Conservation (phyloP, 441 rosid genomes). For the Aquilaria agallochum region DNA sequence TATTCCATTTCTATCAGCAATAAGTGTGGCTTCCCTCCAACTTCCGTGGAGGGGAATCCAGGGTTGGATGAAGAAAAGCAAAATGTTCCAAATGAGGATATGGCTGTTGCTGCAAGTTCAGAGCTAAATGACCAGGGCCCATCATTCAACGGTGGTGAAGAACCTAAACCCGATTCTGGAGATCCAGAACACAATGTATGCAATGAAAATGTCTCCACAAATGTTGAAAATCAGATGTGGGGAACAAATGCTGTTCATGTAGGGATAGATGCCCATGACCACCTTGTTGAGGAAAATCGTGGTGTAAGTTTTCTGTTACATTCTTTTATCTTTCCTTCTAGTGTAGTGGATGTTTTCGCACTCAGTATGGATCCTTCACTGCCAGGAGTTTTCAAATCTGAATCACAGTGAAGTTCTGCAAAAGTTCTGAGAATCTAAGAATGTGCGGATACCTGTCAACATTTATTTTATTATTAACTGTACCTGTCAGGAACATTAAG, state of each 20-base stretch:
- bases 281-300: conserved; percentile 27
- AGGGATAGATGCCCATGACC: conserved; percentile 29
- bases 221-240: conserved; percentile 25
- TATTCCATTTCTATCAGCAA: conserved; percentile 23
- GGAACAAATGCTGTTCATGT: conserved; percentile 38
- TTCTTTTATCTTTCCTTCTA: conserved; percentile 10
- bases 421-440: too few relatives aligned
- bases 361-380: too few relatives aligned
- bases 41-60: background rate
- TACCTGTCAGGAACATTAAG: too few relatives aligned
- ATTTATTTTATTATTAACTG: too few relatives aligned
- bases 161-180: conserved; percentile 17
- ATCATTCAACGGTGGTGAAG: conserved; percentile 30
- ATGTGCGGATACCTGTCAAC: too few relatives aligned
- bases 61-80: too few relatives aligned
- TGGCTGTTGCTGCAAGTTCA: conserved; percentile 22
- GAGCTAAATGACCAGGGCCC: conserved; percentile 32
- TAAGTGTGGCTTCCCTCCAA: conserved; percentile 21
- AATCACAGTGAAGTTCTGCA: too few relatives aligned
- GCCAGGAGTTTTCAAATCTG: too few relatives aligned
- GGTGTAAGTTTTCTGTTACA: conserved; percentile 41
- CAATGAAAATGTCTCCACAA: conserved; percentile 19
- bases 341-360: too few relatives aligned
- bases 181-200: conserved; percentile 28
- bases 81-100: conserved; percentile 27